These are phyloP conservation scores for Microdochium paspali DNA, from an alignment of 2,329 filamentous ascomycete genomes.

Conservation along the genomic window DNA sequence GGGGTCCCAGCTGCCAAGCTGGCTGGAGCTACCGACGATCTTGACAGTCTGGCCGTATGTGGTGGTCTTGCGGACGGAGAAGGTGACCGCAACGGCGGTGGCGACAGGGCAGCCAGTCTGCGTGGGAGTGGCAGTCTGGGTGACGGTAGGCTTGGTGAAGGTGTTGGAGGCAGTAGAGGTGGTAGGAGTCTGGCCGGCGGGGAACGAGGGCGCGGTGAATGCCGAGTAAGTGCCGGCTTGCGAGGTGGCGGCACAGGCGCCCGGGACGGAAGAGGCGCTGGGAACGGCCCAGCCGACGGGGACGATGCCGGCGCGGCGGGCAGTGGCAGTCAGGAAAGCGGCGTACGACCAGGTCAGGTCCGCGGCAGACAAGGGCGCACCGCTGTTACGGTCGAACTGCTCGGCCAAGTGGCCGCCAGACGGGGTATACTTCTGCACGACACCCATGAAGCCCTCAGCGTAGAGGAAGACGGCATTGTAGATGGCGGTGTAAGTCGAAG, in stretches of 20 bases:
- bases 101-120: slow-evolving; percentile 25
- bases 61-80: slow-evolving; percentile 49
- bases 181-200: slow-evolving; percentile 34
- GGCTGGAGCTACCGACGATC: slow-evolving; percentile 47
- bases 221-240: slow-evolving; percentile 40
- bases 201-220: slow-evolving; percentile 38
- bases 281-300: slow-evolving; percentile 44
- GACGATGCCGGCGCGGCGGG: slow-evolving; percentile 43
- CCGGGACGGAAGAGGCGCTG: slow-evolving; percentile 33
- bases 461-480: slow-evolving; percentile 46
- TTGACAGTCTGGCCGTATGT: slow-evolving; percentile 55
- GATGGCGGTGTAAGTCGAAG: slow-evolving; percentile 42
- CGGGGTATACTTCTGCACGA: slow-evolving; percentile 54
- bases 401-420: slow-evolving; percentile 56
- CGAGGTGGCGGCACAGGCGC: slow-evolving; percentile 35
- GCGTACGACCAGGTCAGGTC: slow-evolving; percentile 42
- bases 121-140: slow-evolving; percentile 17
- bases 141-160: slow-evolving; percentile 6
- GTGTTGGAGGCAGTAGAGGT: slow-evolving; percentile 14
- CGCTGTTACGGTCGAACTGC: slow-evolving; percentile 50
- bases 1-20: slow-evolving; percentile 55
- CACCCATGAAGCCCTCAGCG: slow-evolving; percentile 50
- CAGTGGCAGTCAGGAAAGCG: slow-evolving; percentile 50
- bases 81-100: slow-evolving; percentile 48
- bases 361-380: slow-evolving; percentile 48